Evolutionary conservation across 345 rosid species (phyloP), one percentile per base, ranked within the genome.

Genomic region (Euphorbia peplus): DNA sequence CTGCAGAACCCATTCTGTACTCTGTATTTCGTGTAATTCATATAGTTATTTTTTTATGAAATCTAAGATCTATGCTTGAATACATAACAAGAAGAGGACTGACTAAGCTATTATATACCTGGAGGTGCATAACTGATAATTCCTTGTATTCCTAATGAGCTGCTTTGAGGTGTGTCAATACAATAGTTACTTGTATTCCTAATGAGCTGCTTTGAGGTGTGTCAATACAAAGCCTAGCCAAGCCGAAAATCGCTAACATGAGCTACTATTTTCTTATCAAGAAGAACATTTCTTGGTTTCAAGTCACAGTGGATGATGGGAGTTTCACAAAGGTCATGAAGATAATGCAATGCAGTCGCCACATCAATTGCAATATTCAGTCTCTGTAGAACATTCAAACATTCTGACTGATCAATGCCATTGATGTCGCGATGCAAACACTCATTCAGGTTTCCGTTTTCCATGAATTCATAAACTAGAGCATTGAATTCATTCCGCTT

Each of bases 1-100:
- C 64, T 4, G 5, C n/a, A 4, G 19, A 16, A 3, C 72, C 19
- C 72, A 58, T 68, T 58, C 52, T 64, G 30, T 68, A 68, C 12
- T 57, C 55, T 68, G 64, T 55, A n/a, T n/a, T n/a, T n/a, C n/a
- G n/a, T n/a, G n/a, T n/a, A n/a, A n/a, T n/a, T n/a, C n/a, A n/a
- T n/a, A n/a, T n/a, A n/a, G n/a, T n/a, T n/a, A n/a, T n/a, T n/a
- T n/a, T n/a, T n/a, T n/a, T n/a, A n/a, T n/a, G n/a, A n/a, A n/a
- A n/a, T n/a, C n/a, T n/a, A n/a, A n/a, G n/a, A n/a, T n/a, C n/a
- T n/a, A n/a, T n/a, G n/a, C n/a, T n/a, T n/a, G n/a, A 51, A 21
- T 32, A 32, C 6, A 32, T 32, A 32, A 32, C 37, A 32, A 32
- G 37, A 32, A 32, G 37, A 32, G 6, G 37, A 32, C 6, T 32